A percentile compares a stretch with the other conserved stretches of the same genome.
phyloP scores from a whole-genome alignment of 208 protist genomes.

The Acanthamoeba sp. region DNA sequence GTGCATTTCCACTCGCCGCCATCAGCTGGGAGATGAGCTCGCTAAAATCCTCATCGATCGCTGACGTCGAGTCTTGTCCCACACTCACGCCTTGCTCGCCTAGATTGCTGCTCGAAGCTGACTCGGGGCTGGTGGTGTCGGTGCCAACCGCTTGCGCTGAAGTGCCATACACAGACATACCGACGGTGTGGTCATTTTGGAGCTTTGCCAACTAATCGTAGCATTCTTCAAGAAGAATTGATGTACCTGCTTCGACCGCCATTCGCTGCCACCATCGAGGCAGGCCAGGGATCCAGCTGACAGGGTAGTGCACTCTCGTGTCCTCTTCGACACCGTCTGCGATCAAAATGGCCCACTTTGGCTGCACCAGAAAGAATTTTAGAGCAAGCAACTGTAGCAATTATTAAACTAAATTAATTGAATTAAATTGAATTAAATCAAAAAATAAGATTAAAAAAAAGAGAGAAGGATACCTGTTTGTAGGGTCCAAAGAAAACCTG shows the following conservation, averaged over 20 bases:
- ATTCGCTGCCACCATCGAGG: conserved; percentile 47
- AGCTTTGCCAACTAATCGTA: neutral
- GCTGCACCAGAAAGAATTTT: neutral
- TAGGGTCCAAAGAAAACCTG: neutral
- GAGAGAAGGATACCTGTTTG: neutral
- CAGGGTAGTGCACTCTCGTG: neutral
- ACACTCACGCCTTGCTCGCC: neutral
- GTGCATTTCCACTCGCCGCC: too few relatives aligned
- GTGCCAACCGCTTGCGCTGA: neutral
- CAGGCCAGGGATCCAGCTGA: neutral
- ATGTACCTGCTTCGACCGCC: conserved; percentile 21
- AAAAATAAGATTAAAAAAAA: too few relatives aligned
- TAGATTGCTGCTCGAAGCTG: neutral
- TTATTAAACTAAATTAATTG: neutral
- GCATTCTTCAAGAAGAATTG: neutral
- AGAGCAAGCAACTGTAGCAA: neutral
- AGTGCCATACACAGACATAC: neutral
- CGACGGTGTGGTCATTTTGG: too few relatives aligned
- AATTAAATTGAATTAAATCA: neutral
- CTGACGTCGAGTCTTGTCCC: neutral
- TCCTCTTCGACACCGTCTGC: neutral
- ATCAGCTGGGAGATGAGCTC: neutral
- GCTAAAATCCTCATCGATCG: neutral
- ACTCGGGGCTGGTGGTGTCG: too few relatives aligned
- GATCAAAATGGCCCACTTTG: neutral